Evolutionary conservation across 2,329 filamentous ascomycete genomes (phyloP), one percentile per base, ranked within the genome.

Genomic region (Bipolaris oryzae): DNA sequence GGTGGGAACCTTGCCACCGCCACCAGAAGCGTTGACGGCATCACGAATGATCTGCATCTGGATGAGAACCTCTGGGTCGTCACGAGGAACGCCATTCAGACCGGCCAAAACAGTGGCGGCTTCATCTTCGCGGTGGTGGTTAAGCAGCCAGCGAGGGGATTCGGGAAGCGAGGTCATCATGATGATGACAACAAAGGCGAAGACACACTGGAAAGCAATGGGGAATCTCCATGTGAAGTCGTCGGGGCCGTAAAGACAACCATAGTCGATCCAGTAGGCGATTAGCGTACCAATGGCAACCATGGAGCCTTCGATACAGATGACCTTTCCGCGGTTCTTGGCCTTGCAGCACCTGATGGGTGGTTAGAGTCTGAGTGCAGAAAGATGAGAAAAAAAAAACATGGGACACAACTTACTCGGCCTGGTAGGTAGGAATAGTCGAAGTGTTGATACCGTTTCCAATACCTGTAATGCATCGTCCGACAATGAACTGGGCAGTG

Each of bases 11-110:
- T 76, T 73, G 18, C 74, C 72, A 34, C 69, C 66, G 52, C 71
- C 71, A 35, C 75, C 74, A 46, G 74, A 67, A 18, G 69, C 69
- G 23, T 67, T 71, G 56, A 78, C 75, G 50, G 72, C 72, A 63
- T 92, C 88, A 13, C 85, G 75, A 13, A 89, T 87, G 0, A 89
- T 84, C 37, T 86, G 82, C 68, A 84, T 82, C 74, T 89, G 85
- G 9, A 80, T 61, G 48, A 81, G 76, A 3, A 86, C 85, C 65
- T 87, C 82, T 5, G 78, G 75, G 61, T 84, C 81, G 41, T 86
- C 80, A 80, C 63, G 62, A 45, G 84, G 67, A 33, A 70, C 69
- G 15, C 78, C 79, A 50, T 75, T 76, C 18, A 84, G 76, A 10
- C 79, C 80, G 16, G 81, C 80, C 44, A 84, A 75, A 15, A 83